phyloP scores from a whole-genome alignment of 345 rosid species.

The Kandelia obovata region DNA sequence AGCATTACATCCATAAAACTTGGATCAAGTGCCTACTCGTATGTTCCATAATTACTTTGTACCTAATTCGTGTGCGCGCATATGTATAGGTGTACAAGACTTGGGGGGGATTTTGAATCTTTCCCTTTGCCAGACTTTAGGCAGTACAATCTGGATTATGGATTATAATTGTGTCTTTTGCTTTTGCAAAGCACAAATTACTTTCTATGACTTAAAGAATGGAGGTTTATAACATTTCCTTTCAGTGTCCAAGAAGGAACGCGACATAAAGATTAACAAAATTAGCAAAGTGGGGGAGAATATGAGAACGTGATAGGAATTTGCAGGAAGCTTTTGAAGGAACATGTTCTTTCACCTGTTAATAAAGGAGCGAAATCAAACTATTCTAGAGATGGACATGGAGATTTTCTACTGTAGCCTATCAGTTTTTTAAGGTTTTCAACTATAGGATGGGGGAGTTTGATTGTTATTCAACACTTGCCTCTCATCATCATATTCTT shows the following conservation, averaged over 20 bases:
- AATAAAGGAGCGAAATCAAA: conserved; percentile 2
- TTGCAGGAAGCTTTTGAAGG: conserved; percentile 17
- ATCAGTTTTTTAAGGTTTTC: conserved; percentile 24
- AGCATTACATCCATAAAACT: no score
- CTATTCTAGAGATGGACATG: neutral
- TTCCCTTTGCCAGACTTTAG: conserved; percentile 16
- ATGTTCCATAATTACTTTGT: neutral
- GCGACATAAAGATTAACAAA: conserved; percentile 15
- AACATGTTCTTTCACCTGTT: conserved; percentile 7
- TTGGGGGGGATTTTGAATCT: neutral
- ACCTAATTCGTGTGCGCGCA: neutral
- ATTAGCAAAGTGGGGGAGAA: conserved; percentile 27
- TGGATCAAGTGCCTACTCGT: no score
- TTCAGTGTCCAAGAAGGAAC: conserved; percentile 5
- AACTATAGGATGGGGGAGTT: conserved; percentile 14
- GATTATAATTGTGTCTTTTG: conserved; percentile 1
- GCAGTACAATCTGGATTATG: neutral
- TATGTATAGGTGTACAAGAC: neutral
- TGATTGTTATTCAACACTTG: neutral
- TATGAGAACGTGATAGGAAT: conserved; percentile 1
- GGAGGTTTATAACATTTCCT: conserved; percentile 23
- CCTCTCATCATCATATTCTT: neutral
- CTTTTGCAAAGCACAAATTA: conserved; percentile 28
- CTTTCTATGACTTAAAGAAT: conserved; percentile 21
- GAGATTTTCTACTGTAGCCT: neutral